phyloP scores from a whole-genome alignment of 2,329 filamentous ascomycete species.

The Apiospora koreana region DNA sequence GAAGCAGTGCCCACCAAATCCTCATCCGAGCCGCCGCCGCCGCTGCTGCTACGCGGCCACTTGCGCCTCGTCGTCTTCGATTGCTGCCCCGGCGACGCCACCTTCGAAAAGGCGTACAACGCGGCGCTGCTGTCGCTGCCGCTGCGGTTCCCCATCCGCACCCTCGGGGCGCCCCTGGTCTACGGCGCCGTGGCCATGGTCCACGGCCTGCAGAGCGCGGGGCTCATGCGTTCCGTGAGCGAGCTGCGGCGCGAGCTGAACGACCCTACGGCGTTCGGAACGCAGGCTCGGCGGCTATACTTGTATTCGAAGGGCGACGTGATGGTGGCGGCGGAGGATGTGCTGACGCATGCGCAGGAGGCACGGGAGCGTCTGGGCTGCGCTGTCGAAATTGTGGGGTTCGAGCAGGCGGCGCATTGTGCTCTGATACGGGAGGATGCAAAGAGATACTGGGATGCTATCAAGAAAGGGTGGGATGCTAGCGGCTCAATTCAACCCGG shows the following conservation, averaged over 20 bases:
- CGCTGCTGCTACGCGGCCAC: no score
- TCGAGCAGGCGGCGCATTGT: not conserved
- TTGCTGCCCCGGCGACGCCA: not conserved
- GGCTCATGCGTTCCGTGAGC: not conserved
- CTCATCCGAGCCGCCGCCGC: no score
- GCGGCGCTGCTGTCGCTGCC: not conserved
- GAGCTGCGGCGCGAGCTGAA: not conserved
- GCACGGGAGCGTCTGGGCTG: not conserved
- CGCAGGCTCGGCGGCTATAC: not conserved
- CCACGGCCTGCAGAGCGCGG: not conserved
- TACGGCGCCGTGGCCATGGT: not conserved
- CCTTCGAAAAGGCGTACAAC: not conserved
- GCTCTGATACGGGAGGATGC: not conserved
- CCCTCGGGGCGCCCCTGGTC: not conserved
- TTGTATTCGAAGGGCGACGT: not conserved
- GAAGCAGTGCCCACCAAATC: no score
- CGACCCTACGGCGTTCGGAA: not conserved
- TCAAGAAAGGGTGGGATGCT: not conserved
- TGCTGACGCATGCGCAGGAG: not conserved
- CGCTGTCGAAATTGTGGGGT: not conserved
- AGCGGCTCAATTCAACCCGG: not conserved
- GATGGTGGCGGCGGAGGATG: not conserved
- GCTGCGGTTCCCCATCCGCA: not conserved
- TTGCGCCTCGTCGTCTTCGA: conserved; percentile 1
- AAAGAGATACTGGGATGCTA: not conserved